These are phyloP conservation scores for Paecilomyces fulvus DNA, from an alignment of 2,329 filamentous ascomycete species.

Conservation along the genomic window DNA sequence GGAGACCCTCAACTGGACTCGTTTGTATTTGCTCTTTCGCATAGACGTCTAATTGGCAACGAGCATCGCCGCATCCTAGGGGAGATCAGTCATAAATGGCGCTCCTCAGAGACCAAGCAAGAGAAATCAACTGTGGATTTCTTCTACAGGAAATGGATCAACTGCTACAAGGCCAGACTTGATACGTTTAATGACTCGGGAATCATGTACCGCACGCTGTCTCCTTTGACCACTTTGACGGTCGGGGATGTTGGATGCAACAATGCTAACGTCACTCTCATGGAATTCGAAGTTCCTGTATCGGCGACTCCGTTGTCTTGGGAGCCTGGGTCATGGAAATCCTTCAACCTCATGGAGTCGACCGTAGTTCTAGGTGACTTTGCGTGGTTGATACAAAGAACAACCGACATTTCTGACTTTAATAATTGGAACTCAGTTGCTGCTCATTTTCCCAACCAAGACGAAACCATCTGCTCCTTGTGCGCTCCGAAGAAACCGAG, in stretches of 20 bases:
- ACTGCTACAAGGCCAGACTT: constrained; percentile 15
- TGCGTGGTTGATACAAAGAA: constrained; percentile 25
- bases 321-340: constrained; percentile 16
- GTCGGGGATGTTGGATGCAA: constrained; percentile 18
- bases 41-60: constrained; percentile 38
- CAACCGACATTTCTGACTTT: constrained; percentile 16
- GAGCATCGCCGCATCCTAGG: constrained; percentile 40
- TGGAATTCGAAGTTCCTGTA: constrained; percentile 17
- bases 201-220: constrained; percentile 14
- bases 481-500: constrained; percentile 26
- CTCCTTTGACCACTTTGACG: constrained; percentile 6
- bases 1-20: constrained; percentile 40
- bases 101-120: constrained; percentile 21
- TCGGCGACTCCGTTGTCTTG: constrained; percentile 9
- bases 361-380: constrained; percentile 15
- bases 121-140: constrained; percentile 14
- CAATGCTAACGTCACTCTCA: constrained; percentile 22
- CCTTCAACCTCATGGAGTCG: constrained; percentile 18
- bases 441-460: constrained; percentile 4
- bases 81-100: constrained; percentile 39
- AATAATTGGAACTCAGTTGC: constrained; percentile 18
- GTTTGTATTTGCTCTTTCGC: constrained; percentile 50
- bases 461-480: constrained; percentile 12
- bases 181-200: constrained; percentile 9
- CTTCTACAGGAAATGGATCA: constrained; percentile 22